Conservation (phyloP, 179 eudicot species). For the Nepenthes alata region DNA sequence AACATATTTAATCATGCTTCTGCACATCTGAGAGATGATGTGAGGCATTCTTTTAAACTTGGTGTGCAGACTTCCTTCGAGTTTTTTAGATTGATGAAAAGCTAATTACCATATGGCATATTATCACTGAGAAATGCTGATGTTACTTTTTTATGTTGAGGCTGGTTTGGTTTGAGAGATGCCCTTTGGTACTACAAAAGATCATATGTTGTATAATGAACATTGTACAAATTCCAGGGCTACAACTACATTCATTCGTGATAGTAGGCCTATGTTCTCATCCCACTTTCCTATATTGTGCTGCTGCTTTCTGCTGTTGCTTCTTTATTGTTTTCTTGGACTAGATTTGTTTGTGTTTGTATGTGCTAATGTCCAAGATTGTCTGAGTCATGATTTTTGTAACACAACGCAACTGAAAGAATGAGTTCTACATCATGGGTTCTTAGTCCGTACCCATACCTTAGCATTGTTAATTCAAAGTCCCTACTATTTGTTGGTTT, state of each 20-base stretch:
- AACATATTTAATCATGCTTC: too few species aligned
- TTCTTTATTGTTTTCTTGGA: not conserved
- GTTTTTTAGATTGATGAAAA: too few species aligned
- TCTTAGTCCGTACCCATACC: too few species aligned
- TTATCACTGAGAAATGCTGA: not conserved
- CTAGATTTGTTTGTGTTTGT: not conserved
- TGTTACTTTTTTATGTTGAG: constrained; percentile 20
- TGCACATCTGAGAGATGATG: too few species aligned
- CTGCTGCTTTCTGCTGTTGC: not conserved
- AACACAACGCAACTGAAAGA: not conserved
- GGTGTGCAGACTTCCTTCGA: too few species aligned
- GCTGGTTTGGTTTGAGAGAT: constrained; percentile 98
- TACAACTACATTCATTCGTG: constrained; percentile 89
- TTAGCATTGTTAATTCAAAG: too few species aligned
- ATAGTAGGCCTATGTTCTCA: constrained; percentile 38
- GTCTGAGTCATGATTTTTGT: too few species aligned
- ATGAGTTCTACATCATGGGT: too few species aligned
- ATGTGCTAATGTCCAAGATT: not conserved
- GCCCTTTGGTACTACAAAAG: constrained; percentile 93
- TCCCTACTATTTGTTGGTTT: too few species aligned
- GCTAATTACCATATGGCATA: not conserved
- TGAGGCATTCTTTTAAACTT: too few species aligned
- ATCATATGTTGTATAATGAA: constrained; percentile 86
- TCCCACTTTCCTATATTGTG: not conserved
- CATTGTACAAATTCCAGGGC: constrained; percentile 97